Percentiles rank a stretch among this genome's conserved stretches.
These are phyloP conservation scores for Apocynum venetum DNA, from an alignment of 257 asterid genomes.

Conservation along the genomic window DNA sequence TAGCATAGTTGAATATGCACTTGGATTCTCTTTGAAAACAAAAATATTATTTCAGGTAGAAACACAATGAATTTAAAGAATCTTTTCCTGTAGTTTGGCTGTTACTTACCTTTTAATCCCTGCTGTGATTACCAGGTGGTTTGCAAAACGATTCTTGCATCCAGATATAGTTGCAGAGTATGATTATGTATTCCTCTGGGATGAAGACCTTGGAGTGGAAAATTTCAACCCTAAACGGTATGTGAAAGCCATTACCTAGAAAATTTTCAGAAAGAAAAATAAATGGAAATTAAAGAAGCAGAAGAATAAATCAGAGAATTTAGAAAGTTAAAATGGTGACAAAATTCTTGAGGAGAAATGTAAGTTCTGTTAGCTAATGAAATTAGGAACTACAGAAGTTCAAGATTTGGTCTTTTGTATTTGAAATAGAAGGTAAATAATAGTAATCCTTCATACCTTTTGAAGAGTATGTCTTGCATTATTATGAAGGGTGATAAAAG, in stretches of 20 bases:
- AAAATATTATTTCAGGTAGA: neutral
- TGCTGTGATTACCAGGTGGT: conserved; percentile 56
- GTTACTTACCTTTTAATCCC: neutral
- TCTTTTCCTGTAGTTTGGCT: neutral
- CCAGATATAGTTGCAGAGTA: conserved; percentile 72
- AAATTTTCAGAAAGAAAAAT: neutral
- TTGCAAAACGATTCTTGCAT: conserved; percentile 71
- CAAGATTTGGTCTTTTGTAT: neutral
- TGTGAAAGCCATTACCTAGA: conserved; percentile 7
- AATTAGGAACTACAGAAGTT: neutral
- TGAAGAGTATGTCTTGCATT: neutral
- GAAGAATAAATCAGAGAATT: neutral
- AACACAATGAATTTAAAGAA: neutral
- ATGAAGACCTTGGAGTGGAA: conserved; percentile 79
- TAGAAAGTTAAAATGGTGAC: neutral
- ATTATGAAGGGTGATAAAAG: neutral
- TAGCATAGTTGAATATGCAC: neutral
- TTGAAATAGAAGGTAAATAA: neutral
- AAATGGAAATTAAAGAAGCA: neutral
- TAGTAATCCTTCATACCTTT: neutral
- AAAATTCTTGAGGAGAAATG: neutral
- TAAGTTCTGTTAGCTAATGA: neutral
- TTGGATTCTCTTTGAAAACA: neutral
- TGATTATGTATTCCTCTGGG: conserved; percentile 68
- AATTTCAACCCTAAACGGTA: conserved; percentile 68